phyloP scores from a whole-genome alignment of 306 rosid species.

The Clitoria ternatea region DNA sequence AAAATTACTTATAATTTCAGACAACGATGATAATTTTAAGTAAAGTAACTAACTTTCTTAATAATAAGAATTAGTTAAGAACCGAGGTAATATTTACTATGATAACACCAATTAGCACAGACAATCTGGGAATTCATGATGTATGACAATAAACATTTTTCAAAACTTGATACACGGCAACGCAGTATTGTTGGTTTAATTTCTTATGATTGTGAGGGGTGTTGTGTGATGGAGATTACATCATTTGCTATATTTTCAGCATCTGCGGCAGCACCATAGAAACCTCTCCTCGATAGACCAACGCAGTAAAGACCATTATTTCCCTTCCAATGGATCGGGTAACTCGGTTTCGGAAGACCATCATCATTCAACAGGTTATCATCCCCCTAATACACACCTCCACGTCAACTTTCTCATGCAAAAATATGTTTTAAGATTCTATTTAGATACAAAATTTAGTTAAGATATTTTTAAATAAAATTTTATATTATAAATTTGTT shows the following conservation, averaged over 20 bases:
- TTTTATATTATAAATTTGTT: too few relatives aligned
- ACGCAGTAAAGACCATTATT: conserved; percentile 57
- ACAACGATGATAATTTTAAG: too few relatives aligned
- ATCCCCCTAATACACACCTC: conserved; percentile 60
- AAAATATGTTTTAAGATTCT: too few relatives aligned
- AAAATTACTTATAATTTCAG: too few relatives aligned
- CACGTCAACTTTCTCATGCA: too few relatives aligned
- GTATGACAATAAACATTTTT: neutral
- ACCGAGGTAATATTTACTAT: too few relatives aligned
- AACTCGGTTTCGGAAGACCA: conserved; percentile 50
- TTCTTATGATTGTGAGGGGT: neutral
- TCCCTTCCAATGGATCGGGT: conserved; percentile 73
- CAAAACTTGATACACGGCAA: neutral
- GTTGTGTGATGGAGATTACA: conserved; percentile 24
- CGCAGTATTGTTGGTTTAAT: neutral
- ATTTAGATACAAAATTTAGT: too few relatives aligned
- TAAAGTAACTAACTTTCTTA: too few relatives aligned
- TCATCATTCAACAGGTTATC: conserved; percentile 51
- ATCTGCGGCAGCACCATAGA: conserved; percentile 49
- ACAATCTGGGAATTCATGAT: neutral
- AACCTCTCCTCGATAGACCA: conserved; percentile 59
- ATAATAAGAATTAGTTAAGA: too few relatives aligned
- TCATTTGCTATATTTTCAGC: conserved; percentile 59
- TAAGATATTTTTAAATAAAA: too few relatives aligned
- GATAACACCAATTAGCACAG: neutral